phyloP scores from a whole-genome alignment of 306 rosid genomes.

The Lathyrus oleraceus region DNA sequence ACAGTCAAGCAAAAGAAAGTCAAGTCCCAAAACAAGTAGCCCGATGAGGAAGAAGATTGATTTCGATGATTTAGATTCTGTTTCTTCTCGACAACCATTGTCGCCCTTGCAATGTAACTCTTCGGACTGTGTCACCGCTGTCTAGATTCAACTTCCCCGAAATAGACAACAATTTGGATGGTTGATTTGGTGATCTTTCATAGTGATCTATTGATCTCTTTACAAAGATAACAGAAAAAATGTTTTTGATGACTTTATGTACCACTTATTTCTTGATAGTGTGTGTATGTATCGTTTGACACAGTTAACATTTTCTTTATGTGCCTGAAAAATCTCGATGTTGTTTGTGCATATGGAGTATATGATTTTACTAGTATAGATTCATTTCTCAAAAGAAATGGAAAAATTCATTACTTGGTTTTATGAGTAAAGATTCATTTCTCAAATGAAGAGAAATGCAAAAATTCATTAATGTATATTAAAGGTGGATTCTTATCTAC shows the following conservation, averaged over 20 bases:
- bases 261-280: neutral
- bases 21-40: constrained; percentile 53
- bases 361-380: neutral
- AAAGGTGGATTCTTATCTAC: too few species aligned
- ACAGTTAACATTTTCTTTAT: neutral
- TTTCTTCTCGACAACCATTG: constrained; percentile 55
- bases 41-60: constrained; percentile 62
- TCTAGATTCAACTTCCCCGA: neutral
- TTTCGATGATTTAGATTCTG: constrained; percentile 51
- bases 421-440: too few species aligned
- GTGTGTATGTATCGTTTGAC: neutral
- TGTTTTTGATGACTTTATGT: neutral
- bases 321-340: neutral
- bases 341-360: neutral
- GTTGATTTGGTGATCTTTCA: neutral
- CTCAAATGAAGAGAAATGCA: too few species aligned
- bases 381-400: too few species aligned
- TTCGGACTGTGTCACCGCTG: constrained; percentile 36
- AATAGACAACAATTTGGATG: neutral
- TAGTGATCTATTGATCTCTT: neutral
- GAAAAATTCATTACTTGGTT: too few species aligned
- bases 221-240: neutral
- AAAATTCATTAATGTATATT: too few species aligned
- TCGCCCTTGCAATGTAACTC: constrained; percentile 73
- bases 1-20: constrained; percentile 82